Base-by-base conservation (phyloP, 2,329 filamentous ascomycete genomes). In the Paraconiothyrium brasiliense region DNA sequence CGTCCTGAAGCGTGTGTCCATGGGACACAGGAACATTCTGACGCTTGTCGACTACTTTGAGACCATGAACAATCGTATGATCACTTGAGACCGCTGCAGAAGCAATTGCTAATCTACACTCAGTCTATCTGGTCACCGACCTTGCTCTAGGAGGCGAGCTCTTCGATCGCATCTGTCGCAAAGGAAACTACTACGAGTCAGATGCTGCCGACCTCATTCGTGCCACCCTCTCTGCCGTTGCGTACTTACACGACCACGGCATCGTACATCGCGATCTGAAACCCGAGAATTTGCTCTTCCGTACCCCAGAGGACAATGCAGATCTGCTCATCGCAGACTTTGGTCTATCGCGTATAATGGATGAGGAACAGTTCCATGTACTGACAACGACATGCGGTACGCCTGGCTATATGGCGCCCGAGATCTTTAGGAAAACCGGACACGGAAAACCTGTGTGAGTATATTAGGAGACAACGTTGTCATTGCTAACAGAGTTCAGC, bases 11-110 rank as follows among this genome's bases (percentile, higher is more conserved):
- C 91, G 91, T 75, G 94, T 99, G n/a, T 98, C 94, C 1, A 97
- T 99, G 92, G 95, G 95, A 58, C 94, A 99, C 82, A 92, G 95
- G 79, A 99, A 99, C 77, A 98, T 99, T 77, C 84, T 99, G 64
- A 99, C 95, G 1, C 86, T 99, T 61, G 95, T 98, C 72, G 95
- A 99, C 83, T 99, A 98, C 81, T 99, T 99, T 76, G 95, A 99
- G 83, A 99, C 95, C 7, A 97, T 97, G 92, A 98, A 99, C 83
- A 99, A 99, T 81, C 87, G 88, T 90, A 81, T 60, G 84, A 72
- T 39, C 14, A 24, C 22, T n/a, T 34, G 50, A 54, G 30, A n/a
- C 9, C 14, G 9, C 5, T 35, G 11, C 46, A 4, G 9, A 20
- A 16, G 20, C 56, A 7, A 50, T 39, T 27, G 54, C 67, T 72